Percentiles rank a stretch among this genome's conserved stretches.
These are phyloP conservation scores for Aquanectria penicillioides DNA, from an alignment of 2,329 filamentous ascomycete genomes.

Conservation along the genomic window DNA sequence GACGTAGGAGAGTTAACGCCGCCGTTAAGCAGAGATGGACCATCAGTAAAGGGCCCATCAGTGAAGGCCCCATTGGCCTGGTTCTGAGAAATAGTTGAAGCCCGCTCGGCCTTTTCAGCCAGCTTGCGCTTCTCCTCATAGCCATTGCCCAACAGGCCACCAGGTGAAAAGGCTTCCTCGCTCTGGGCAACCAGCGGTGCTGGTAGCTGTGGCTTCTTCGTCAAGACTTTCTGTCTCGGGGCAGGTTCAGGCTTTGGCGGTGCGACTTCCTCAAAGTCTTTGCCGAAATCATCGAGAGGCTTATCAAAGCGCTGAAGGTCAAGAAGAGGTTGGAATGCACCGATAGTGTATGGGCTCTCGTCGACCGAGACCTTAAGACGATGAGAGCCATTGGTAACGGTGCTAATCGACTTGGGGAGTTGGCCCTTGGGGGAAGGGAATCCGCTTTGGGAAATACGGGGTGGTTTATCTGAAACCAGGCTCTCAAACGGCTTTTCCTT, in stretches of 20 bases:
- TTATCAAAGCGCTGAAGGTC: constrained; percentile 69
- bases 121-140: constrained; percentile 59
- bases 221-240: constrained; percentile 26
- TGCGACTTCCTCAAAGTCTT: constrained; percentile 49
- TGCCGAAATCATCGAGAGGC: constrained; percentile 60
- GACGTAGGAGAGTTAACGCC: constrained; percentile 34
- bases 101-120: constrained; percentile 38
- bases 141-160: constrained; percentile 61
- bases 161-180: constrained; percentile 58
- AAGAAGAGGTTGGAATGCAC: constrained; percentile 74
- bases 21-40: constrained; percentile 65
- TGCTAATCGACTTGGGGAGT: constrained; percentile 54
- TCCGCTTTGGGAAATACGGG: constrained; percentile 20
- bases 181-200: constrained; percentile 26
- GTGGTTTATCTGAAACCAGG: constrained; percentile 23
- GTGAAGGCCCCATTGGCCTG: constrained; percentile 26
- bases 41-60: constrained; percentile 62
- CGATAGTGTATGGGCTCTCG: constrained; percentile 69
- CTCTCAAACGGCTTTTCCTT: constrained; percentile 31
- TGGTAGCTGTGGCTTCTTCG: constrained; percentile 44
- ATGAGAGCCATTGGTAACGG: constrained; percentile 38
- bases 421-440: constrained; percentile 20
- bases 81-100: constrained; percentile 42
- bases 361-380: constrained; percentile 51
- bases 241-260: constrained; percentile 24